phyloP scores from a whole-genome alignment of 164 flowering plant species.

The Euptelea pleiosperma region DNA sequence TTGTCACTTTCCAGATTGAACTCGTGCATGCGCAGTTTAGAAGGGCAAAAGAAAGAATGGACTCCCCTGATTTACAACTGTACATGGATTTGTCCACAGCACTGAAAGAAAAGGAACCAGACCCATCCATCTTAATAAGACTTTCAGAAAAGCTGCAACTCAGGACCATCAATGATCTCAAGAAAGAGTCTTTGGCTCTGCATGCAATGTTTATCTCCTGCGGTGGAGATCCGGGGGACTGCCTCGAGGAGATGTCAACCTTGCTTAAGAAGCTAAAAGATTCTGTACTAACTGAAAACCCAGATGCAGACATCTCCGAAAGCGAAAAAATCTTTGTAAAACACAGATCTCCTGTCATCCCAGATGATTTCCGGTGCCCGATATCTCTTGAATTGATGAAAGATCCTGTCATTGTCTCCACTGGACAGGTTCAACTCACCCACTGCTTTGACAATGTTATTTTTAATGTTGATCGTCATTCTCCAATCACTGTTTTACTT shows the following conservation, averaged over 20 bases:
- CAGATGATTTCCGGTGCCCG: constrained; percentile 95
- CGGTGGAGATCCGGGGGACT: constrained; percentile 50
- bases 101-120: constrained; percentile 49
- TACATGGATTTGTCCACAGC: constrained; percentile 53
- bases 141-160: constrained; percentile 79
- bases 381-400: constrained; percentile 92
- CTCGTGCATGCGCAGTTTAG: constrained; percentile 81
- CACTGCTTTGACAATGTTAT: background rate
- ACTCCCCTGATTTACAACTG: constrained; percentile 54
- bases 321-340: constrained; percentile 44
- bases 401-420: constrained; percentile 94
- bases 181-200: constrained; percentile 65
- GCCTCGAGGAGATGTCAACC: constrained; percentile 54
- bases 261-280: constrained; percentile 69
- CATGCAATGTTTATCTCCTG: constrained; percentile 60
- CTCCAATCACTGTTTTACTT: background rate
- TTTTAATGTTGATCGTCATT: background rate
- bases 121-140: constrained; percentile 44
- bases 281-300: constrained; percentile 39
- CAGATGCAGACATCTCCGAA: constrained; percentile 44
- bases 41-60: constrained; percentile 64
- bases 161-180: constrained; percentile 61
- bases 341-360: constrained; percentile 85
- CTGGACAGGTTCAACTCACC: constrained; percentile 72
- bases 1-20: constrained; percentile 47